phyloP scores from a whole-genome alignment of 169 alveolate species.

The Cryptosporidium baileyi region DNA sequence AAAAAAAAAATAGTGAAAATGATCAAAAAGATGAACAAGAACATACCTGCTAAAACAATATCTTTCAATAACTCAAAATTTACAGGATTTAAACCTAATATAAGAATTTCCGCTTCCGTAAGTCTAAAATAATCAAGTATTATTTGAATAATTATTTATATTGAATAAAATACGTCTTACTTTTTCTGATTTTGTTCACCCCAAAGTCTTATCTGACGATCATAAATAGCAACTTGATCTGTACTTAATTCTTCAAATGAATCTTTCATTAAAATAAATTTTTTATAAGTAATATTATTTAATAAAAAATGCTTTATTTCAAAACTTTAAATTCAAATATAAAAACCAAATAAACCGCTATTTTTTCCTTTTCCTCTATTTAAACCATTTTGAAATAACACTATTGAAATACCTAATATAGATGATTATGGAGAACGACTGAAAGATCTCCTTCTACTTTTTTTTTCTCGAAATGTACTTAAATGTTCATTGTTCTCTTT shows the following conservation, averaged over 20 bases:
- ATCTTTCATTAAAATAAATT: background rate
- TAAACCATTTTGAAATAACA: background rate
- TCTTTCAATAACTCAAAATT: slow-evolving; percentile 71
- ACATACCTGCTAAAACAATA: slow-evolving; percentile 74
- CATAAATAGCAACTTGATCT: slow-evolving; percentile 70
- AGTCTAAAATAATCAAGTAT: slow-evolving; percentile 20
- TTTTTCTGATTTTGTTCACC: slow-evolving; percentile 73
- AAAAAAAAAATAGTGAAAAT: background rate
- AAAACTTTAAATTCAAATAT: background rate
- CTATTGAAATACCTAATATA: background rate
- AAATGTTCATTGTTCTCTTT: background rate
- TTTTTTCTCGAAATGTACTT: background rate
- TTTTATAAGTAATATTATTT: too few relatives aligned
- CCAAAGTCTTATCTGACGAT: slow-evolving; percentile 77
- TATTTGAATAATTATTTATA: background rate
- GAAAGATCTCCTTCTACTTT: slow-evolving; percentile 4
- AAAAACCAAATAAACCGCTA: background rate
- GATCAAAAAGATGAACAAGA: background rate
- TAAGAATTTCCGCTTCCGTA: slow-evolving; percentile 44
- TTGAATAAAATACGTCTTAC: slow-evolving; percentile 28
- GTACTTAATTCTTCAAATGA: slow-evolving; percentile 71
- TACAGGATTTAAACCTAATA: slow-evolving; percentile 71
- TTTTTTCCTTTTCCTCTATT: too few relatives aligned
- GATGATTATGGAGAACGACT: background rate
- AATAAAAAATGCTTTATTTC: background rate